These are phyloP conservation scores for Phytophthora crassamura DNA, from an alignment of 352 stramenopile genomes.

Conservation along the genomic window DNA sequence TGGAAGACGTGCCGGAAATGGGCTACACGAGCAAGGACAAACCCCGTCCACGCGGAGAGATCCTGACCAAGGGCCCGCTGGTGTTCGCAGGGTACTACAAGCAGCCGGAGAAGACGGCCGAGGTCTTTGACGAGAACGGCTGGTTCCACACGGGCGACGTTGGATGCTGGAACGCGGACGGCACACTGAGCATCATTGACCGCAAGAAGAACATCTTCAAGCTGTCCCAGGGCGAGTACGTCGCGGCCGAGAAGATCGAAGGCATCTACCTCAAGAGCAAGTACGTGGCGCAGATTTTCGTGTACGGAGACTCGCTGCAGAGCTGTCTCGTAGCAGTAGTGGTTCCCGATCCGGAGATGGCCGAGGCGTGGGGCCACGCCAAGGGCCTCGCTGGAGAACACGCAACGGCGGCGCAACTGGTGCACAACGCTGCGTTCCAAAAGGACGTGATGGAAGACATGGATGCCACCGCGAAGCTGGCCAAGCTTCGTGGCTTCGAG, in stretches of 20 bases:
- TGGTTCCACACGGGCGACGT: conserved; percentile 99
- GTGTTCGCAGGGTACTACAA: conserved; percentile 96
- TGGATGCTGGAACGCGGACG: conserved; percentile 94
- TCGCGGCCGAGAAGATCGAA: conserved; percentile 97
- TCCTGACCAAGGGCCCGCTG: conserved; percentile 75
- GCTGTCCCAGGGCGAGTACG: conserved; percentile 96
- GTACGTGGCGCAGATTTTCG: conserved; percentile 96
- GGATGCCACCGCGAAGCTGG: conserved; percentile 50
- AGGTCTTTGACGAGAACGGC: conserved; percentile 92
- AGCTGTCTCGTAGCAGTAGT: conserved; percentile 95
- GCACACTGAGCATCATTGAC: conserved; percentile 92
- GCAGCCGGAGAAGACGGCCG: conserved; percentile 91
- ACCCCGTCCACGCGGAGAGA: conserved; percentile 67
- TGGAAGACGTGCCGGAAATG: conserved; percentile 98
- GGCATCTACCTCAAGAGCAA: conserved; percentile 92
- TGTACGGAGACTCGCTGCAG: conserved; percentile 97
- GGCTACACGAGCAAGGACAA: conserved; percentile 92
- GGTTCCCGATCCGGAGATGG: conserved; percentile 80
- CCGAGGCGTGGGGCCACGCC: conserved; percentile 55
- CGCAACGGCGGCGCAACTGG: conserved; percentile 42
- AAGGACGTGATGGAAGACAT: conserved; percentile 84
- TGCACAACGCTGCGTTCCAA: conserved; percentile 54
- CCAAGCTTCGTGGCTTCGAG: conserved; percentile 93
- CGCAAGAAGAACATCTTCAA: conserved; percentile 97
- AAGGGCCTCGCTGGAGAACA: conserved; percentile 43